A percentile compares a stretch with the other conserved stretches of the same genome.
phyloP scores from a whole-genome alignment of 2,329 filamentous ascomycete species.

The Penicillium sp. region DNA sequence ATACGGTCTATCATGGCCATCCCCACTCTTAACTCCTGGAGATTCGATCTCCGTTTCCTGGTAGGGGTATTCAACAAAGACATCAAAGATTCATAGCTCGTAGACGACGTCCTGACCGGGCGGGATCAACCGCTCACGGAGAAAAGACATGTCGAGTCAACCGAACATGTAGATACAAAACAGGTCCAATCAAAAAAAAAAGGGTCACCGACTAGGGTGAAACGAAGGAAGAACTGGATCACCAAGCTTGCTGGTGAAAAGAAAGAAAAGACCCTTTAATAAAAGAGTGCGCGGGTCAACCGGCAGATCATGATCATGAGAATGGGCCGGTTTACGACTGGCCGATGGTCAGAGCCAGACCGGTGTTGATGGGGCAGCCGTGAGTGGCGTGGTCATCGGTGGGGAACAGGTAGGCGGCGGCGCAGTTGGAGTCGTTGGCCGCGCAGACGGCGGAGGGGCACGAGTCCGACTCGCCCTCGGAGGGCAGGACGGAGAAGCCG shows the following conservation, averaged over 20 bases:
- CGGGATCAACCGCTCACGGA: constrained; percentile 4
- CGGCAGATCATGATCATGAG: constrained; percentile 12
- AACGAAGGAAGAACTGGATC: constrained; percentile 7
- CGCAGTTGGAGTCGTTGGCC: constrained; percentile 36
- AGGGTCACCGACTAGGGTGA: constrained; percentile 9
- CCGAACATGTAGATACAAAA: constrained; percentile 16
- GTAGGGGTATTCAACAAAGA: constrained; percentile 20
- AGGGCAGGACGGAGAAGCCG: constrained; percentile 37
- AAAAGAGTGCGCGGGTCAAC: constrained; percentile 27
- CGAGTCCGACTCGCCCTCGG: constrained; percentile 17
- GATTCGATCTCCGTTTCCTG: constrained; percentile 8
- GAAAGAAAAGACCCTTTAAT: constrained; percentile 13
- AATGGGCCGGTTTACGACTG: constrained; percentile 10
- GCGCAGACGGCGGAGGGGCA: constrained; percentile 38
- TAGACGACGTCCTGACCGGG: constrained; percentile 17
- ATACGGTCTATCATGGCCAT: constrained; percentile 13
- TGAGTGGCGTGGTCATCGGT: constrained; percentile 43
- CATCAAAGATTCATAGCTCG: constrained; percentile 22
- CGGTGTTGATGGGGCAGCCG: constrained; percentile 37
- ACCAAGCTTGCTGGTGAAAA: constrained; percentile 9
- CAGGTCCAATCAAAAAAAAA: constrained; percentile 7
- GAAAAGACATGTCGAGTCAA: constrained; percentile 21
- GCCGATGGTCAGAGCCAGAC: constrained; percentile 37
- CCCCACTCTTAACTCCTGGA: constrained; percentile 12
- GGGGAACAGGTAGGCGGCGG: constrained; percentile 41